phyloP scores from a whole-genome alignment of 192 early-diverging fungal genomes.

The Coemansia sp. region DNA sequence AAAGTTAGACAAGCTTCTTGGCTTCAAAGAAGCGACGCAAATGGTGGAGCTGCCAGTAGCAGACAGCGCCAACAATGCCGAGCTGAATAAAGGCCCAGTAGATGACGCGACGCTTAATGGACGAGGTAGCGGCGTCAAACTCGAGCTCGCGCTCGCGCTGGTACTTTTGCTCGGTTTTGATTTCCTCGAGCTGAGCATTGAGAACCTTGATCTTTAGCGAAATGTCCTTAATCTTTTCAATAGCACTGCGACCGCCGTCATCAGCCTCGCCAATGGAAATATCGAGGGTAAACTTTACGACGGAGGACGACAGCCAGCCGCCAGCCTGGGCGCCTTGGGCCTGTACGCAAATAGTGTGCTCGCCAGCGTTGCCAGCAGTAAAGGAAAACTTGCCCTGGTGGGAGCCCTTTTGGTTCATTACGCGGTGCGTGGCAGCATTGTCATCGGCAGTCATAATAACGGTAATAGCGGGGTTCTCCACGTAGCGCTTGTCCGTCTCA shows the following conservation, averaged over 20 bases:
- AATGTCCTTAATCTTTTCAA: constrained; percentile 63
- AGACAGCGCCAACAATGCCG: constrained; percentile 69
- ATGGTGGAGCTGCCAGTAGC: constrained; percentile 88
- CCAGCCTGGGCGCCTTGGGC: constrained; percentile 57
- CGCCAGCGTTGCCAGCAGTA: constrained; percentile 83
- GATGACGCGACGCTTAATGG: constrained; percentile 80
- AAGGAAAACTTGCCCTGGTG: constrained; percentile 86
- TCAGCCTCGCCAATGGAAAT: constrained; percentile 69
- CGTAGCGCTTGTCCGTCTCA: constrained; percentile 60
- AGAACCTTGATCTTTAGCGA: constrained; percentile 75
- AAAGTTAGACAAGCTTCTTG: constrained; percentile 82
- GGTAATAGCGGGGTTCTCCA: constrained; percentile 62
- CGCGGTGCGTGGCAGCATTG: constrained; percentile 36
- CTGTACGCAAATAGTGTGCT: constrained; percentile 90
- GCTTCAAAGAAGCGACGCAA: constrained; percentile 84
- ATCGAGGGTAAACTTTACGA: constrained; percentile 60
- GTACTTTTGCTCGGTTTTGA: constrained; percentile 86
- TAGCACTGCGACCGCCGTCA: constrained; percentile 53
- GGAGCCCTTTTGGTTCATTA: constrained; percentile 80
- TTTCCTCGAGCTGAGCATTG: constrained; percentile 77
- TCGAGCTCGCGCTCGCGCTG: constrained; percentile 88
- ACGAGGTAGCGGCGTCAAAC: constrained; percentile 85
- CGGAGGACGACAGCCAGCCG: constrained; percentile 70
- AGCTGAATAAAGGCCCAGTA: constrained; percentile 90
- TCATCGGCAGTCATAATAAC: constrained; percentile 79